Evolutionary conservation across 2,329 filamentous ascomycete genomes (phyloP), one percentile per base, ranked within the genome.

Genomic region (Arthrinium phaeospermum): DNA sequence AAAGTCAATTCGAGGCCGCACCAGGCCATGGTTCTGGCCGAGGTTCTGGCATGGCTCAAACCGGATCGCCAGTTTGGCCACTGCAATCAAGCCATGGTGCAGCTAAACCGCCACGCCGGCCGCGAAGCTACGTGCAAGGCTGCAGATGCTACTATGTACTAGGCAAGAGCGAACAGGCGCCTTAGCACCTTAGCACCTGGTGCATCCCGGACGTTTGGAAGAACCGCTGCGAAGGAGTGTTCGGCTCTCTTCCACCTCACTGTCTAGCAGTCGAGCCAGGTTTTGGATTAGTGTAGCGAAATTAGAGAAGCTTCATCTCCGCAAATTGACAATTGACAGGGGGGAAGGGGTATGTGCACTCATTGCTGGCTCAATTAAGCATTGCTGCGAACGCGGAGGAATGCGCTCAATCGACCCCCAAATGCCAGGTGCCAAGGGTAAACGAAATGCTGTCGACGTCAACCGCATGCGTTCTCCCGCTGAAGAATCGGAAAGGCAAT

Each of bases 281-380:
- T 13, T 64, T 41, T 41, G 57, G 34, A 3, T 41, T 64, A 24
- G 34, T 24, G 30, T 64, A 64, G 57, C 34, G 57, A 64, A 64
- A 64, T 64, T n/a, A 41, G 57, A 24, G 19, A 34, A 64, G 34
- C 30, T 13, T 64, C 57, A 64, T 64, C 57, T 64, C 57, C 34
- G 57, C 57, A 64, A 41, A 64, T 41, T 64, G 57, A 64, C 57
- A 64, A 64, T 41, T 41, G 57, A 64, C 57, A 64, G 57, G 57
- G 53, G 53, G 57, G 22, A 64, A 64, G 34, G 34, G 57, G 34
- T 41, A 30, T 64, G 53, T 61, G 53, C 53, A 30, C 30, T 37
- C 34, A 37, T 61, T 61, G 53, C 30, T 61, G 53, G 37, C 37
- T 41, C 27, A 30, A 37, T 61, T 61, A 37, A 61, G 53, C 30